Evolutionary conservation across 192 early-diverging fungal species (phyloP).

Genomic region (Coemansia sp.): DNA sequence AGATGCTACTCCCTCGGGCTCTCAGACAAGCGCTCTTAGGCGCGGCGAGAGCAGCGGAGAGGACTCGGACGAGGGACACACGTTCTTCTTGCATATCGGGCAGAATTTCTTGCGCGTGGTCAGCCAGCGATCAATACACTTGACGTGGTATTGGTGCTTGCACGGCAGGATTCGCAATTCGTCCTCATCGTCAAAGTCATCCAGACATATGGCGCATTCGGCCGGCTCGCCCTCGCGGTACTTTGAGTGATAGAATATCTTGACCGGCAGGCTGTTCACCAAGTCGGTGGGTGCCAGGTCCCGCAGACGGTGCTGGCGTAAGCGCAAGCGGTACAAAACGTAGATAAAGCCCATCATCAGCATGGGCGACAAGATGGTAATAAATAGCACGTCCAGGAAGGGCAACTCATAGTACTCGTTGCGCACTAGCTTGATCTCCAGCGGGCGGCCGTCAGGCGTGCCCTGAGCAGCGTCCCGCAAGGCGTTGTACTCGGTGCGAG

Average conservation of each 20-base stretch:
- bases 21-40: constrained; percentile 38
- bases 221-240: constrained; percentile 71
- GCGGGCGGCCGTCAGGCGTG: constrained; percentile 6
- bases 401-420: constrained; percentile 61
- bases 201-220: constrained; percentile 91
- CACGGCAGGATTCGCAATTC: constrained; percentile 80
- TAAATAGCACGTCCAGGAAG: constrained; percentile 75
- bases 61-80: constrained; percentile 38
- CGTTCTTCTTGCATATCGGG: constrained; percentile 76
- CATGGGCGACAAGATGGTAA: constrained; percentile 79
- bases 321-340: constrained; percentile 66
- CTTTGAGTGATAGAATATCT: constrained; percentile 63
- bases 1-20: background rate
- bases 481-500: constrained; percentile 63
- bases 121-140: constrained; percentile 92
- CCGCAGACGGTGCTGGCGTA: constrained; percentile 66
- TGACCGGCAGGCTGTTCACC: constrained; percentile 72
- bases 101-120: constrained; percentile 76
- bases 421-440: constrained; percentile 46
- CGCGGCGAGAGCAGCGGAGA: constrained; percentile 45
- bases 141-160: constrained; percentile 82
- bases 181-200: constrained; percentile 81
- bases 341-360: constrained; percentile 77
- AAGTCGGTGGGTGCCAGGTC: constrained; percentile 75
- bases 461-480: constrained; percentile 49